Evolutionary conservation across 2,329 filamentous ascomycete species (phyloP).

Genomic region (Macrophomina tecta): DNA sequence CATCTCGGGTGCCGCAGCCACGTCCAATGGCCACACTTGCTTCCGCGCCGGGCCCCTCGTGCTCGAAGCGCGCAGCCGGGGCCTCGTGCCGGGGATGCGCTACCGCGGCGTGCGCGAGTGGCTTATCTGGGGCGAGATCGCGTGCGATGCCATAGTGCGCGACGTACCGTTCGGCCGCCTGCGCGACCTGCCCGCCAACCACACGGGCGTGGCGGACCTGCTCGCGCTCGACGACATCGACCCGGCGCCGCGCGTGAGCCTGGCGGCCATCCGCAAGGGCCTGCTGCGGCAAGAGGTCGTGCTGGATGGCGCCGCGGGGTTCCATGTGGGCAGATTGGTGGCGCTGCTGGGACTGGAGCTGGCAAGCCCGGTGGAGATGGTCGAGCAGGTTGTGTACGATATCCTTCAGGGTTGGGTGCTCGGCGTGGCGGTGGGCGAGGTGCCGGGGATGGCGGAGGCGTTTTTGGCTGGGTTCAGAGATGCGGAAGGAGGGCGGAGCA

Average conservation of each 20-base stretch:
- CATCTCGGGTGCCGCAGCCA: background rate
- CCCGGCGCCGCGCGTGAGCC: background rate
- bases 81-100: conserved; percentile 1
- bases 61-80: background rate
- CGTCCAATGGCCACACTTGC: background rate
- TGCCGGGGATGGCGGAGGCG: background rate
- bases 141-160: background rate
- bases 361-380: background rate
- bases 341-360: background rate
- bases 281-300: background rate
- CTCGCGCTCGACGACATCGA: conserved; percentile 7
- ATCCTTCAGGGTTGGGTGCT: conserved; percentile 9
- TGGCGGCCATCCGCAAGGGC: background rate
- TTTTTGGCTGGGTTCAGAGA: background rate
- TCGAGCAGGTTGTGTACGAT: conserved; percentile 7
- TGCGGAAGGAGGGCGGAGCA: background rate
- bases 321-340: background rate
- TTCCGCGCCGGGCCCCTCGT: background rate
- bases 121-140: background rate
- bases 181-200: background rate
- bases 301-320: background rate
- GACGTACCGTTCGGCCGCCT: background rate
- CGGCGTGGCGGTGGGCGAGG: background rate
- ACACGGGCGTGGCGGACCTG: background rate
- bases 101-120: background rate